Base-by-base conservation (phyloP, 495 filamentous ascomycete species). In the Bombardia bombarda region DNA sequence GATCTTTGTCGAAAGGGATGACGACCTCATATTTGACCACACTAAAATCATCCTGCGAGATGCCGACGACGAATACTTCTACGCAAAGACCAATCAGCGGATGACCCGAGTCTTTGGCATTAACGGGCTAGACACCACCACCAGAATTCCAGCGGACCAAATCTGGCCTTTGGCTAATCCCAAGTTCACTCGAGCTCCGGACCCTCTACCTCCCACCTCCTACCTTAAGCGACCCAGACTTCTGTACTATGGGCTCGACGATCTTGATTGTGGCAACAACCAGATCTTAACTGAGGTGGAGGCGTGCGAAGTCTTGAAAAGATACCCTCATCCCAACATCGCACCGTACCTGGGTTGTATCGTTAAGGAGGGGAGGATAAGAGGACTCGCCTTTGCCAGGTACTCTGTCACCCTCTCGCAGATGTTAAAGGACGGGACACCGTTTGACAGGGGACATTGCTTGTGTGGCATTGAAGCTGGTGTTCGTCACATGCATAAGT, bases 401-500 rank as follows among this genome's bases (percentile, higher is more conserved):
- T 44, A 44, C 25, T 3, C 19, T 2, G 3, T 9, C 20, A 33
- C 40, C 14, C 20, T 49, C 2, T 12, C 18, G 12, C 12, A 43
- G n/a, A 12, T 12, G 12, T 20, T 44, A 9, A 35, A 25, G 1
- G 13, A 17, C 9, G 8, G 7, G 9, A 22, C 18, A 13, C 34
- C 19, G 7, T 30, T 45, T 20, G 30, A 45, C 13, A 39, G 24
- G 16, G 9, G 9, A 2, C 23, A 10, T 16, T 13, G 21, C 4
- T 19, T 35, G 9, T 12, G 4, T 1, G 36, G 36, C 1, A 34
- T 50, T 10, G 20, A 39, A 24, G 17, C 20, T 8, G 42, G 47
- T 6, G 10, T 45, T 17, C n/a, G 22, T 34, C 64, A 72, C 51
- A 51, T 70, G 0, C 65, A 68, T 46, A 41, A 38, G 18, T 43